Evolutionary conservation across 169 alveolate genomes (phyloP).

Genomic region (Cryptosporidium viatorum): DNA sequence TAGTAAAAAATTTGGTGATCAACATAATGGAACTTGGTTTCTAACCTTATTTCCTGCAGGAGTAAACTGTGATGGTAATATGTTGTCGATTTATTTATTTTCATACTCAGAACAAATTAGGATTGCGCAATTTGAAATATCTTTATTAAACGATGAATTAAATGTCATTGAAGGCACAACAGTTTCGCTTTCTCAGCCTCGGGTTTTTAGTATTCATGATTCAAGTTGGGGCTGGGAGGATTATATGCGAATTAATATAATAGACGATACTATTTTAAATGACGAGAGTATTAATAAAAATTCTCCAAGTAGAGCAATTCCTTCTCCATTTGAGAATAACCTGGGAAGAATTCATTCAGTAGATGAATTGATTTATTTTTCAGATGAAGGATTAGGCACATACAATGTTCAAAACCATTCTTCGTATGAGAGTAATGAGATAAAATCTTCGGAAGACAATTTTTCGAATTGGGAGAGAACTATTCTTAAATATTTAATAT

Average conservation of each 20-base stretch:
- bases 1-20: slow-evolving; percentile 70
- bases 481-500: slow-evolving; percentile 15
- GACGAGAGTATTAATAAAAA: not conserved
- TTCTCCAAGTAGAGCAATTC: not conserved
- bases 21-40: slow-evolving; percentile 54
- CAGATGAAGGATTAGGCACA: slow-evolving; percentile 11
- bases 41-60: slow-evolving; percentile 72
- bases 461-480: slow-evolving; percentile 50
- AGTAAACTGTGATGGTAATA: slow-evolving; percentile 54
- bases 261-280: not conserved
- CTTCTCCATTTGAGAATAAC: slow-evolving; percentile 20
- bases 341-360: slow-evolving; percentile 1
- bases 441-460: not conserved
- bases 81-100: slow-evolving; percentile 45
- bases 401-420: not conserved
- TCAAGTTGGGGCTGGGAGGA: slow-evolving; percentile 77
- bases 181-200: slow-evolving; percentile 56
- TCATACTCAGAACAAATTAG: slow-evolving; percentile 25
- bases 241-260: slow-evolving; percentile 27
- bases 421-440: not conserved
- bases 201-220: slow-evolving; percentile 27
- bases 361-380: slow-evolving; percentile 4
- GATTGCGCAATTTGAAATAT: slow-evolving; percentile 62
- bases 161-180: slow-evolving; percentile 39
- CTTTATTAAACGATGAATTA: slow-evolving; percentile 28